phyloP scores from a whole-genome alignment of 2,329 filamentous ascomycete genomes.

The Beauveria sp. region DNA sequence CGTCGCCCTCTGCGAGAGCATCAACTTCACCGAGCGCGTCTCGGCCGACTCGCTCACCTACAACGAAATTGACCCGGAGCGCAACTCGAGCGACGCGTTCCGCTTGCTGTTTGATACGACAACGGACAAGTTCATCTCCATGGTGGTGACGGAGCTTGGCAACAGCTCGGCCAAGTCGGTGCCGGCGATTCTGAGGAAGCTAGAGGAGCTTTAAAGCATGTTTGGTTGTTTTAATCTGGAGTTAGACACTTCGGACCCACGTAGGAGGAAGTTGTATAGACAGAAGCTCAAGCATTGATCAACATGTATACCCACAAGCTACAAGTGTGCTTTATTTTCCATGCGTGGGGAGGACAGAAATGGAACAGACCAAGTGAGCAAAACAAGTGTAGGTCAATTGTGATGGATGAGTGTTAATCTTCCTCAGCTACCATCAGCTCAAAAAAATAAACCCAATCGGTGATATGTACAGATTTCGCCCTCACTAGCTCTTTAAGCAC shows the following conservation, averaged over 20 bases:
- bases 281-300: not conserved
- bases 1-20: conserved; percentile 83
- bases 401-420: not conserved
- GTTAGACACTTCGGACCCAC: not conserved
- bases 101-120: conserved; percentile 87
- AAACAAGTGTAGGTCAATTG: not conserved
- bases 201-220: conserved; percentile 43
- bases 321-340: not conserved
- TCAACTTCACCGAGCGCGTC: conserved; percentile 85
- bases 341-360: not conserved
- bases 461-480: conserved; percentile 10
- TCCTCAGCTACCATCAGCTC: not conserved
- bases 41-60: conserved; percentile 87
- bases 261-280: not conserved
- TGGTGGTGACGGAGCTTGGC: conserved; percentile 87
- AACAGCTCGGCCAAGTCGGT: conserved; percentile 81
- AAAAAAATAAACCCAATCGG: not conserved
- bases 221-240: not conserved
- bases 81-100: conserved; percentile 47
- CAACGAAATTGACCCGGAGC: conserved; percentile 82
- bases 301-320: conserved; percentile 7
- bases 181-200: conserved; percentile 51
- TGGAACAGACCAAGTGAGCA: not conserved
- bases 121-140: conserved; percentile 74
- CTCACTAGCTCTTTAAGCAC: not conserved